Conservation (phyloP, 768 basidiomycete species). For the Hericium erinaceus region DNA sequence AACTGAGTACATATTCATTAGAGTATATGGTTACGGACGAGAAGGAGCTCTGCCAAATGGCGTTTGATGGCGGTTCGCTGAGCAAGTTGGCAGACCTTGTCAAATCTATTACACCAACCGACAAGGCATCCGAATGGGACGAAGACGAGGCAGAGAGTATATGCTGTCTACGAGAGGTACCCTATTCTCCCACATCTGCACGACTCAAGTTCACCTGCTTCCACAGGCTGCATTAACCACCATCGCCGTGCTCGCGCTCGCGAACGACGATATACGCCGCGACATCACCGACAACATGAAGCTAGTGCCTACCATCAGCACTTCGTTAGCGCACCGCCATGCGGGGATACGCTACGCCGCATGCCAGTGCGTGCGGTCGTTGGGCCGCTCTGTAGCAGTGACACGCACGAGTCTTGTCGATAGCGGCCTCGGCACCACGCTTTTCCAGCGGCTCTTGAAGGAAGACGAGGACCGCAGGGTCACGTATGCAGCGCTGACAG, state of each 20-base stretch:
- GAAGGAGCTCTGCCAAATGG: constrained; percentile 51
- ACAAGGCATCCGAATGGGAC: constrained; percentile 44
- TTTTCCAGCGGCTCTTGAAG: constrained; percentile 50
- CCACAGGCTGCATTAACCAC: constrained; percentile 62
- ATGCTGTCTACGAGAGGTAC: constrained; percentile 55
- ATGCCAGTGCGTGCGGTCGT: constrained; percentile 75
- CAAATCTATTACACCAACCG: constrained; percentile 42
- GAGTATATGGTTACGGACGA: constrained; percentile 70
- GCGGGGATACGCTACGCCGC: constrained; percentile 78
- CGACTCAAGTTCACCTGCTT: not conserved
- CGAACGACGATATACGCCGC: constrained; percentile 63
- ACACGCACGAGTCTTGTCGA: constrained; percentile 82
- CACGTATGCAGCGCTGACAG: constrained; percentile 57
- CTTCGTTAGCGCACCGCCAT: constrained; percentile 48
- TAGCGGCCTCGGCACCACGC: constrained; percentile 61
- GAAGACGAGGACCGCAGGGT: constrained; percentile 63
- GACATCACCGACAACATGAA: constrained; percentile 51
- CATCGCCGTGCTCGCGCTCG: constrained; percentile 64
- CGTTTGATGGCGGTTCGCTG: constrained; percentile 63
- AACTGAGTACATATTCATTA: constrained; percentile 13
- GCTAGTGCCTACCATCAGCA: constrained; percentile 45
- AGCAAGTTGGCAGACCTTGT: constrained; percentile 43
- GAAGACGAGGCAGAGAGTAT: constrained; percentile 59
- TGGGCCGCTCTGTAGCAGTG: constrained; percentile 72
- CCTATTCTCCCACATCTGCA: constrained; percentile 5